Percentiles rank a stretch among this genome's conserved stretches.
Evolutionary conservation across 306 rosid genomes (phyloP).

Genomic region (Prunus kanzakura): DNA sequence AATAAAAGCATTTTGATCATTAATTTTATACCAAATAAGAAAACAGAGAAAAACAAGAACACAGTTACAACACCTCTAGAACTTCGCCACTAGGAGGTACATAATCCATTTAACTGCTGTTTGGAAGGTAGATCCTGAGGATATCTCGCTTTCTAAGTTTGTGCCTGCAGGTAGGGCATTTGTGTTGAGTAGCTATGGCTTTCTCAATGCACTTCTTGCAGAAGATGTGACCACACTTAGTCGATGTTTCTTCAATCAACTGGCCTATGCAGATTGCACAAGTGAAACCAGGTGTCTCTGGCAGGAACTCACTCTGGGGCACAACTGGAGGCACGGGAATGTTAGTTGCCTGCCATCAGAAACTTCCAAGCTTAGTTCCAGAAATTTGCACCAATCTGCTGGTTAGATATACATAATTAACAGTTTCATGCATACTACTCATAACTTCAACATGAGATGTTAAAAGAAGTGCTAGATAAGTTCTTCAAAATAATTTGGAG

Average conservation of each 20-base stretch:
- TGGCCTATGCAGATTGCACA: constrained; percentile 28
- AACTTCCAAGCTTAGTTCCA: not conserved
- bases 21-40: not conserved
- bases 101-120: constrained; percentile 13
- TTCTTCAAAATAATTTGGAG: not conserved
- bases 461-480: not conserved
- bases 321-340: not conserved
- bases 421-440: not conserved
- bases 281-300: constrained; percentile 4
- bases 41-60: not conserved
- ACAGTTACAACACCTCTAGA: not conserved
- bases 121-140: constrained; percentile 41
- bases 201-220: constrained; percentile 4
- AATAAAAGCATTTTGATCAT: not conserved
- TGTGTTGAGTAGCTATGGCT: constrained; percentile 29
- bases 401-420: not conserved
- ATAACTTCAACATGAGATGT: not conserved
- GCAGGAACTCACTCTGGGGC: not conserved
- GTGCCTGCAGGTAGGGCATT: constrained; percentile 43
- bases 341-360: constrained; percentile 5
- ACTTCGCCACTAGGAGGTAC: not conserved
- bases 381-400: not conserved
- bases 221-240: constrained; percentile 11
- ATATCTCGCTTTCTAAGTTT: constrained; percentile 32
- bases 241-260: constrained; percentile 18